Base-by-base conservation (phyloP, 164 flowering plant species). In the Warburgia ugandensis region DNA sequence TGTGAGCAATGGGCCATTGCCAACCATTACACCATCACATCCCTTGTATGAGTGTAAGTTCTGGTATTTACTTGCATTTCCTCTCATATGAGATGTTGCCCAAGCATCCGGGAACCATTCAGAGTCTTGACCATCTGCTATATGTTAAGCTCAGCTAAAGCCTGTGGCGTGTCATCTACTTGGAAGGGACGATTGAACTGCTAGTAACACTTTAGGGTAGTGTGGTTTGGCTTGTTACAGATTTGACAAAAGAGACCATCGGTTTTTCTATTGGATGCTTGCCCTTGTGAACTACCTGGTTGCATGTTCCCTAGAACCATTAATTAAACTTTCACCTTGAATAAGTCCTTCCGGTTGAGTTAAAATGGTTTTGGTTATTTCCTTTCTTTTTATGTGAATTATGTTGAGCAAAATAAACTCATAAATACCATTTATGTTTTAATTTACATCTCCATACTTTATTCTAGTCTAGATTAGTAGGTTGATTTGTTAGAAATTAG, bases 141-240 rank as follows among this genome's bases (percentile, higher is more conserved):
- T 12, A 45, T 45, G 7, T 8, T 45, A 5, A 45, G 16, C 6
- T 30, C 32, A 3, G n/a, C 19, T 16, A 45, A 13, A 2, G 48
- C 31, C 28, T 45, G 48, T 26, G 48, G 48, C 6, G 28, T 27
- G 28, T 45, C 48, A 4, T 45, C 28, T 1, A 16, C 17, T 45
- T 45, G 48, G 30, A 45, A 45, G 4, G 31, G 14, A 26, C 16
- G 48, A 26, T 45, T 45, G n/a, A 45, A 45, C 6, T 21, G 6
- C 2, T 45, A 26, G 7, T 26, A 45, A 14, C 31, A 26, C 6
- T 25, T 27, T 12, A 45, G 8, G 27, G 48, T 5, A 1, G 17
- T 26, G 48, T 26, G 31, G 28, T 42, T 45, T 27, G 26, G 26
- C 17, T 45, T 45, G 1, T n/a, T n/a, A n/a, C n/a, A n/a, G n/a